phyloP scores from a whole-genome alignment of 768 basidiomycete genomes.

The Cystobasidium tubakii region DNA sequence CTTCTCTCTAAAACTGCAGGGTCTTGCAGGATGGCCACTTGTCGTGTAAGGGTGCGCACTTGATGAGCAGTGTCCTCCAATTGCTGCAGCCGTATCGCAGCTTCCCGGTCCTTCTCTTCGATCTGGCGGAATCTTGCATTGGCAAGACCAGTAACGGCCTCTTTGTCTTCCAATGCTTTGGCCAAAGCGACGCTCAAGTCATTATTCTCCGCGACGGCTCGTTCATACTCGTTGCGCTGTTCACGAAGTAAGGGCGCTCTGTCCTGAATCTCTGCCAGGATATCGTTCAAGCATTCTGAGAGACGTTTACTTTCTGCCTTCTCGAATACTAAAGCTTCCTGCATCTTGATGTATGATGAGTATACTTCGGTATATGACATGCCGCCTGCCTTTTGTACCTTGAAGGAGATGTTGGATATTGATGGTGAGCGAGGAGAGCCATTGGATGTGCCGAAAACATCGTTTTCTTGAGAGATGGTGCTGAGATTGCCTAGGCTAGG shows the following conservation, averaged over 20 bases:
- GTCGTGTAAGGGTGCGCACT: constrained; percentile 69
- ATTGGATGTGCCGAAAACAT: constrained; percentile 19
- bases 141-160: constrained; percentile 57
- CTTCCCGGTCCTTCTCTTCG: constrained; percentile 56
- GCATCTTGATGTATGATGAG: constrained; percentile 75
- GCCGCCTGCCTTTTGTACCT: constrained; percentile 66
- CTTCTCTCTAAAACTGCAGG: constrained; percentile 61
- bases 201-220: constrained; percentile 68
- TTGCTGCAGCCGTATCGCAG: constrained; percentile 64
- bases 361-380: constrained; percentile 94
- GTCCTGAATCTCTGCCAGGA: constrained; percentile 86
- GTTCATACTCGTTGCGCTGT: constrained; percentile 82
- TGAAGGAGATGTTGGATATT: constrained; percentile 69
- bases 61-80: constrained; percentile 78
- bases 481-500: neutral
- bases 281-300: constrained; percentile 69
- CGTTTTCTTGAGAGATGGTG: constrained; percentile 1
- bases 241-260: constrained; percentile 81
- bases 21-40: constrained; percentile 74
- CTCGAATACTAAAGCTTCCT: constrained; percentile 73
- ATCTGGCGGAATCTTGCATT: constrained; percentile 52
- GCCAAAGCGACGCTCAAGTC: constrained; percentile 76
- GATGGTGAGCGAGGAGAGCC: constrained; percentile 68
- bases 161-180: constrained; percentile 68
- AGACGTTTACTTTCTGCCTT: constrained; percentile 76